These are phyloP conservation scores for Neoboletus magnificus DNA, from an alignment of 768 basidiomycete species.

Conservation along the genomic window DNA sequence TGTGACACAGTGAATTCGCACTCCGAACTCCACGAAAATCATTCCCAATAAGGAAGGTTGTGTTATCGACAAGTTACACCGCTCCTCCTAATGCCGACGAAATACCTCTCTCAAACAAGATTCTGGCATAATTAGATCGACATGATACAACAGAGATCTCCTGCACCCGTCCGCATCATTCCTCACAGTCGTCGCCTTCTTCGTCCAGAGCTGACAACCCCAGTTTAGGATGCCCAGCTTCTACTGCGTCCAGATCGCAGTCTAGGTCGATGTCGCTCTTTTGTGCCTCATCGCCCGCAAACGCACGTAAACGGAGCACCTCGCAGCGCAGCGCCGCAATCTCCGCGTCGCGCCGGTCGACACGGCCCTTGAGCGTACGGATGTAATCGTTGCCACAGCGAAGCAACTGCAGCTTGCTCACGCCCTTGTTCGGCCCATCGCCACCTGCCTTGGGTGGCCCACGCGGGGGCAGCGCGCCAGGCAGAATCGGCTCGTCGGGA, in stretches of 20 bases:
- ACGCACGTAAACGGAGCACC: conserved; percentile 53
- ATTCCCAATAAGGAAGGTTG: conserved; percentile 16
- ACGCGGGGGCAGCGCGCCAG: conserved; percentile 86
- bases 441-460: conserved; percentile 81
- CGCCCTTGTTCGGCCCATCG: conserved; percentile 92
- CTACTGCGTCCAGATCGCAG: conserved; percentile 31
- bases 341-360: conserved; percentile 79
- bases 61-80: neutral
- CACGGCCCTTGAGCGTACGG: conserved; percentile 66
- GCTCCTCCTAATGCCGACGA: no score
- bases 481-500: conserved; percentile 71
- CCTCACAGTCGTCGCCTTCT: conserved; percentile 33
- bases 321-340: conserved; percentile 65
- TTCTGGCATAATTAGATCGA: conserved; percentile 8
- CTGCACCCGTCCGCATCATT: conserved; percentile 1
- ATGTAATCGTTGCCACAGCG: conserved; percentile 91
- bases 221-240: conserved; percentile 18
- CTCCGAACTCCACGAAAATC: conserved; percentile 29
- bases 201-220: conserved; percentile 28
- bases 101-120: neutral
- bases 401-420: conserved; percentile 89
- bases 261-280: conserved; percentile 26
- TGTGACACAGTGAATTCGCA: conserved; percentile 5
- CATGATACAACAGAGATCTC: conserved; percentile 6
- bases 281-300: conserved; percentile 23